Evolutionary conservation across 345 rosid species (phyloP).

Genomic region (Salix arbutifolia): DNA sequence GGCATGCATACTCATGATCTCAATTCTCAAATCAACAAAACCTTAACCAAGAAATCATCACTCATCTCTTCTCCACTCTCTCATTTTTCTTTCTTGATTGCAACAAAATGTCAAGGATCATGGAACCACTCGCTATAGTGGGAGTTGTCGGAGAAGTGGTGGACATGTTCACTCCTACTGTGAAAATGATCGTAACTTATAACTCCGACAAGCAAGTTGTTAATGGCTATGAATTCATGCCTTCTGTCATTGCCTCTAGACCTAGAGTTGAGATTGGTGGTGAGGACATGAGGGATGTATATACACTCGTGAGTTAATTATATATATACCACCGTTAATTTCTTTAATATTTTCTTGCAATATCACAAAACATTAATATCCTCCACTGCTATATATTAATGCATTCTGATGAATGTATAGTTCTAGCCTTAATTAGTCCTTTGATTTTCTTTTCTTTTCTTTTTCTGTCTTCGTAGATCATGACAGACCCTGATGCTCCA

Average conservation of each 20-base stretch:
- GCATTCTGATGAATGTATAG: background rate
- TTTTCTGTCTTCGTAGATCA: slow-evolving; percentile 38
- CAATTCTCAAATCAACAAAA: background rate
- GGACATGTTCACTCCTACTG: slow-evolving; percentile 58
- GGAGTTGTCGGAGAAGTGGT: slow-evolving; percentile 79
- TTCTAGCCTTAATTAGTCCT: background rate
- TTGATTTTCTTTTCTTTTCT: background rate
- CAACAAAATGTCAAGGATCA: slow-evolving; percentile 32
- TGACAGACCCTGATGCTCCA: slow-evolving; percentile 96
- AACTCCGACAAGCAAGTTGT: slow-evolving; percentile 56
- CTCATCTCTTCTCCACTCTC: too few relatives aligned
- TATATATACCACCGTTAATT: too few relatives aligned
- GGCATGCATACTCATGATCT: background rate
- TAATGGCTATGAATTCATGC: slow-evolving; percentile 72
- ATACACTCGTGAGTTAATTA: slow-evolving; percentile 47
- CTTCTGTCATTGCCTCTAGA: slow-evolving; percentile 40
- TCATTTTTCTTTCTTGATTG: background rate
- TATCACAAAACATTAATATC: too few relatives aligned
- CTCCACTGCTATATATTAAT: background rate
- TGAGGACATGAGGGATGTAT: slow-evolving; percentile 66
- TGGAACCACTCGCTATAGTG: slow-evolving; percentile 56
- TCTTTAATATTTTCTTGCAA: background rate
- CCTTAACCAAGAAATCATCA: background rate
- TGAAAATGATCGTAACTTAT: slow-evolving; percentile 56
- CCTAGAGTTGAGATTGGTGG: slow-evolving; percentile 82